These are phyloP conservation scores for Basipetospora chlamydospora DNA, from an alignment of 2,329 filamentous ascomycete genomes.

Conservation along the genomic window DNA sequence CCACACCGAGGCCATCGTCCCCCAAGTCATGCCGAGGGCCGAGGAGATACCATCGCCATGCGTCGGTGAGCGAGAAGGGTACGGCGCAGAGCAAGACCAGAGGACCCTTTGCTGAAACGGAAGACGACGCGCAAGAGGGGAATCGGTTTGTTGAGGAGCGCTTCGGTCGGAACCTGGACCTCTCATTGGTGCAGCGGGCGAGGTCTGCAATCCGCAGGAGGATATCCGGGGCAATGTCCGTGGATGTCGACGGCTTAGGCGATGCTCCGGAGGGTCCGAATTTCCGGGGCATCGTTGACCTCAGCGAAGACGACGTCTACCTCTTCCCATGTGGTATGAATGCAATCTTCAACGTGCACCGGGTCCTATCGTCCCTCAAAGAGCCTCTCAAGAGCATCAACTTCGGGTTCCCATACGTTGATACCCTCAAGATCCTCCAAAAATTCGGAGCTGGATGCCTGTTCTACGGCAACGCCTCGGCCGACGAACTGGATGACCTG, in stretches of 20 bases:
- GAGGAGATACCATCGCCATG: conserved; percentile 56
- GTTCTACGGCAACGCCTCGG: conserved; percentile 74
- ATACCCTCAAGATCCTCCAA: conserved; percentile 85
- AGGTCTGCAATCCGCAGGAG: conserved; percentile 74
- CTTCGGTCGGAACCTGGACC: conserved; percentile 79
- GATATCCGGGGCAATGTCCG: conserved; percentile 73
- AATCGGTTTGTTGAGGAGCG: conserved; percentile 80
- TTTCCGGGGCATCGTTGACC: conserved; percentile 42
- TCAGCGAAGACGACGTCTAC: conserved; percentile 78
- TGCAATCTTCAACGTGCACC: conserved; percentile 80
- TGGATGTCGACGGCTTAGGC: conserved; percentile 58
- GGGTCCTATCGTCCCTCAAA: conserved; percentile 50
- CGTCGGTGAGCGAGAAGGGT: conserved; percentile 14
- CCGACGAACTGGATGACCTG: conserved; percentile 69
- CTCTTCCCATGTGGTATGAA: conserved; percentile 89
- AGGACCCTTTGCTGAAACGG: conserved; percentile 6
- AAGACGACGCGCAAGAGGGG: conserved; percentile 45
- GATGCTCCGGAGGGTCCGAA: conserved; percentile 19
- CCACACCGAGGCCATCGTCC: conserved; percentile 9
- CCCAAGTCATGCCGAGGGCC: conserved; percentile 51
- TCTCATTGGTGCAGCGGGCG: conserved; percentile 65
- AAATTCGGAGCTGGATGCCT: conserved; percentile 84
- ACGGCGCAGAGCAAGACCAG: conserved; percentile 9
- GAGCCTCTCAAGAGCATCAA: conserved; percentile 63
- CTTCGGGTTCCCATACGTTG: conserved; percentile 95